phyloP scores from a whole-genome alignment of 495 filamentous ascomycete genomes.

The Lineolata rhizophorae region DNA sequence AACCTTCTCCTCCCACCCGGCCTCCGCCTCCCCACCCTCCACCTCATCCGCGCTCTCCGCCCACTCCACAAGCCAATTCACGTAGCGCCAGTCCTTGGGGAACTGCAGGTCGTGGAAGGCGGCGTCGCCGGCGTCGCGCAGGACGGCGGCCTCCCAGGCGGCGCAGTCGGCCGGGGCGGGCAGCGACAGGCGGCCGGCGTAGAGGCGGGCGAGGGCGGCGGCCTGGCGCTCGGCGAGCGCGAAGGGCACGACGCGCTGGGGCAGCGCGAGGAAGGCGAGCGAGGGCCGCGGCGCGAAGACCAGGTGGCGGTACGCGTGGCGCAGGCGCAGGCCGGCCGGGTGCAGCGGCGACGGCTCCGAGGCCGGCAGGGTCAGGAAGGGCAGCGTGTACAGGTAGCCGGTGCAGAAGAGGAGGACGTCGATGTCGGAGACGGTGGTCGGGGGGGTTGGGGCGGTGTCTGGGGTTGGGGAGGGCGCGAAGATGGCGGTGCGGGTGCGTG shows the following conservation, averaged over 20 bases:
- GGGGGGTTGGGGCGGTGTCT: too few relatives aligned
- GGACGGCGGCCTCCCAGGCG: constrained; percentile 33
- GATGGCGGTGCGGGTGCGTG: constrained; percentile 26
- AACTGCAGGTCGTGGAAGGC: constrained; percentile 45
- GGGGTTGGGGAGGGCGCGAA: constrained; percentile 31
- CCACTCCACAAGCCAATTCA: constrained; percentile 50
- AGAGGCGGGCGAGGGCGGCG: constrained; percentile 53
- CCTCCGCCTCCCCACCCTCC: constrained; percentile 22
- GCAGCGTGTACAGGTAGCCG: constrained; percentile 50
- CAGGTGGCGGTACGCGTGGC: constrained; percentile 53
- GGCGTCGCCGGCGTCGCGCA: constrained; percentile 19
- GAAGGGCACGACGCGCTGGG: constrained; percentile 68
- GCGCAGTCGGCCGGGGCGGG: constrained; percentile 41
- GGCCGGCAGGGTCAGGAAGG: constrained; percentile 42
- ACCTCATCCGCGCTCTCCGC: constrained; percentile 22
- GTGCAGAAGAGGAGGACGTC: constrained; percentile 54
- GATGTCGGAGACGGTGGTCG: too few relatives aligned
- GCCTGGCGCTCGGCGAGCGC: constrained; percentile 58
- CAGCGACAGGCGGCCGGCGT: constrained; percentile 40
- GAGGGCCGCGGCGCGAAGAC: constrained; percentile 59
- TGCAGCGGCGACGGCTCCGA: too few relatives aligned
- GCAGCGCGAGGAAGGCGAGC: constrained; percentile 52
- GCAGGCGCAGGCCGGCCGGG: constrained; percentile 35
- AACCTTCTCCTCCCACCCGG: constrained; percentile 29
- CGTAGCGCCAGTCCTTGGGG: constrained; percentile 55